These are phyloP conservation scores for Saturnispora sanitii DNA, from an alignment of 805 yeast species.

Conservation along the genomic window DNA sequence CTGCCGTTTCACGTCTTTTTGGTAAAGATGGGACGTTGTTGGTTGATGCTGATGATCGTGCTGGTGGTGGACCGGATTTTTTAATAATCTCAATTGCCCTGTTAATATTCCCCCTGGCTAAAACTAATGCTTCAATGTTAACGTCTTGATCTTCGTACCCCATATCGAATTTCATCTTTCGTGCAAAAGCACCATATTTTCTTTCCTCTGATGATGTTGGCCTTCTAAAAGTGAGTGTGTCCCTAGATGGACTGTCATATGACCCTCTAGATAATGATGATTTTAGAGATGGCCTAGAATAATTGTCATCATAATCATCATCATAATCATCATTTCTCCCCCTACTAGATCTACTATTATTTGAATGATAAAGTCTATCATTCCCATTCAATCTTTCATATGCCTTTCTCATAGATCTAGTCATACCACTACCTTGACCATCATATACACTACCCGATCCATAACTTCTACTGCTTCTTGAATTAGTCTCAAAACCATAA, in stretches of 20 bases:
- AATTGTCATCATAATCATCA: slow-evolving; percentile 4
- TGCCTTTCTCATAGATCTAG: slow-evolving; percentile 14
- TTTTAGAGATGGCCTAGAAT: too few species aligned
- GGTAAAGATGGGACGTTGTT: slow-evolving; percentile 40
- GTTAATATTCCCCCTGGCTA: slow-evolving; percentile 49
- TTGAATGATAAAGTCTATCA: slow-evolving; percentile 8
- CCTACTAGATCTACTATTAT: background rate
- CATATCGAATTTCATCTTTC: slow-evolving; percentile 36
- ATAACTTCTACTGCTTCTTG: slow-evolving; percentile 19
- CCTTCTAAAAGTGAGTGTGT: slow-evolving; percentile 43
- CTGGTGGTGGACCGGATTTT: slow-evolving; percentile 24
- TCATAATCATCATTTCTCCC: slow-evolving; percentile 8
- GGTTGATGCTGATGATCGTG: background rate
- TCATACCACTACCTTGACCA: slow-evolving; percentile 7
- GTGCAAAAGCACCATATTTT: slow-evolving; percentile 41
- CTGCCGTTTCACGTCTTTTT: slow-evolving; percentile 27
- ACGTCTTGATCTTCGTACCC: slow-evolving; percentile 52
- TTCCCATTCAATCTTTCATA: slow-evolving; percentile 8
- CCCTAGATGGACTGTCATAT: too few species aligned
- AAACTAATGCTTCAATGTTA: slow-evolving; percentile 51
- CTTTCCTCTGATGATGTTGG: slow-evolving; percentile 44
- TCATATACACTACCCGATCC: slow-evolving; percentile 5
- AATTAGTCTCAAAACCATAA: slow-evolving; percentile 10
- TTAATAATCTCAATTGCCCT: slow-evolving; percentile 50
- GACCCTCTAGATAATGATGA: background rate